Evolutionary conservation across 2,329 filamentous ascomycete genomes (phyloP).

Genomic region (Dactylellina sp.): DNA sequence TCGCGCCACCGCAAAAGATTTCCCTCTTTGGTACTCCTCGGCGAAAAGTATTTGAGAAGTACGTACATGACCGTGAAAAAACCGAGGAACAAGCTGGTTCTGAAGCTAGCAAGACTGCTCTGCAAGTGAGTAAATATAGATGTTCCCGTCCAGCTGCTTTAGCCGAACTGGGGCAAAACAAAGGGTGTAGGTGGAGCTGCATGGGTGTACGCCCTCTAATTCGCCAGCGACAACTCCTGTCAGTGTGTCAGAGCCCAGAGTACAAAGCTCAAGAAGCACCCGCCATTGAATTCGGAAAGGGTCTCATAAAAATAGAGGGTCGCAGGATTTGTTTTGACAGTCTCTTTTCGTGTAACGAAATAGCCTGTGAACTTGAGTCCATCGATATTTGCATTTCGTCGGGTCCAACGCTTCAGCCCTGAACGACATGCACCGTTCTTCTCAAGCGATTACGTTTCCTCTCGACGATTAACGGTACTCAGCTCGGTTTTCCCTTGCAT

Average conservation of each 20-base stretch:
- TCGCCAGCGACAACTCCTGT: constrained; percentile 43
- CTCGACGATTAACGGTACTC: constrained; percentile 19
- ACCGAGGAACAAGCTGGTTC: constrained; percentile 21
- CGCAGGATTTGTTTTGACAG: constrained; percentile 53
- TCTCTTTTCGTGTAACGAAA: constrained; percentile 46
- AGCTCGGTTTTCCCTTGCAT: constrained; percentile 8
- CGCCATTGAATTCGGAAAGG: constrained; percentile 30
- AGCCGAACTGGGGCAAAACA: constrained; percentile 57
- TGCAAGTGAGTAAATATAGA: constrained; percentile 57
- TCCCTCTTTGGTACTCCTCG: constrained; percentile 48
- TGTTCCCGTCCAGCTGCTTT: constrained; percentile 56
- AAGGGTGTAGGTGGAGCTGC: constrained; percentile 52
- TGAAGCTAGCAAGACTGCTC: constrained; percentile 31
- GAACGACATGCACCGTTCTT: constrained; percentile 26
- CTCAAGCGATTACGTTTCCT: constrained; percentile 44
- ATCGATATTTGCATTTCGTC: constrained; percentile 37
- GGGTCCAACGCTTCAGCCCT: constrained; percentile 10
- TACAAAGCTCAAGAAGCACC: constrained; percentile 50
- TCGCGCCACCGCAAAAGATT: constrained; percentile 54
- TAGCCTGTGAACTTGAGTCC: constrained; percentile 25
- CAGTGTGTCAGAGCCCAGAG: constrained; percentile 53
- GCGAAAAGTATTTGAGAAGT: constrained; percentile 52
- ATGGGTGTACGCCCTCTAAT: constrained; percentile 44
- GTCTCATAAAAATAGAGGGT: constrained; percentile 52
- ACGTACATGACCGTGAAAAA: constrained; percentile 41